Conservation (phyloP, 2,329 filamentous ascomycete species). For the Lecanicillium sp. region DNA sequence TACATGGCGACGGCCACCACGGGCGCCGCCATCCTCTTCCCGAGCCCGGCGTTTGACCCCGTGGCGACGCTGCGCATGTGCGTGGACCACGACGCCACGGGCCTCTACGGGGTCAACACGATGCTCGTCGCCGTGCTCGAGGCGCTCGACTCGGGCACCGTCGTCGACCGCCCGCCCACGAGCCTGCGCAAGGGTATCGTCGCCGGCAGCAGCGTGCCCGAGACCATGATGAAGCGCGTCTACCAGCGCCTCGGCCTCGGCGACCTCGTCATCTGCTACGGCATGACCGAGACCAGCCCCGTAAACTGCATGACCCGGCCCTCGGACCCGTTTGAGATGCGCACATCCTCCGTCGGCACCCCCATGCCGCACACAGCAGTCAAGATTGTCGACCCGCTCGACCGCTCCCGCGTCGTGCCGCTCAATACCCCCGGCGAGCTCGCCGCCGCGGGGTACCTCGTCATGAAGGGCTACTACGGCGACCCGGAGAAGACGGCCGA, state of each 20-base stretch:
- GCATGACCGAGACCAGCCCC: constrained; percentile 86
- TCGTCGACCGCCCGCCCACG: constrained; percentile 15
- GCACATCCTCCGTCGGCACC: constrained; percentile 70
- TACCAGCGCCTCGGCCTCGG: constrained; percentile 67
- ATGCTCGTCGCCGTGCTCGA: constrained; percentile 92
- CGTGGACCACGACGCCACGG: constrained; percentile 46
- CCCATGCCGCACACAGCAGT: constrained; percentile 71
- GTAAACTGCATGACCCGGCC: constrained; percentile 78
- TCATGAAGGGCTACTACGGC: constrained; percentile 90
- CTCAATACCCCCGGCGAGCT: constrained; percentile 69
- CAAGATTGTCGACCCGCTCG: constrained; percentile 66
- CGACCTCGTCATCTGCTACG: constrained; percentile 89
- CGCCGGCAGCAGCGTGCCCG: constrained; percentile 78
- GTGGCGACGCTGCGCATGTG: constrained; percentile 56
- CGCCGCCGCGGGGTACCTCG: constrained; percentile 72
- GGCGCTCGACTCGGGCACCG: constrained; percentile 46
- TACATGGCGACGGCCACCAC: constrained; percentile 88
- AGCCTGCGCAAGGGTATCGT: constrained; percentile 81
- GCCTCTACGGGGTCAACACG: constrained; percentile 82
- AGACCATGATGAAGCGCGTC: constrained; percentile 69
- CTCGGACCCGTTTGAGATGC: constrained; percentile 62
- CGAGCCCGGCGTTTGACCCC: constrained; percentile 80
- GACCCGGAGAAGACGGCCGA: constrained; percentile 62
- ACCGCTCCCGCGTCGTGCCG: constrained; percentile 52
- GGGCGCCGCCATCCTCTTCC: constrained; percentile 75